Evolutionary conservation across 2,329 filamentous ascomycete species (phyloP), one percentile per base, ranked within the genome.

Genomic region (Capronia epimyces): DNA sequence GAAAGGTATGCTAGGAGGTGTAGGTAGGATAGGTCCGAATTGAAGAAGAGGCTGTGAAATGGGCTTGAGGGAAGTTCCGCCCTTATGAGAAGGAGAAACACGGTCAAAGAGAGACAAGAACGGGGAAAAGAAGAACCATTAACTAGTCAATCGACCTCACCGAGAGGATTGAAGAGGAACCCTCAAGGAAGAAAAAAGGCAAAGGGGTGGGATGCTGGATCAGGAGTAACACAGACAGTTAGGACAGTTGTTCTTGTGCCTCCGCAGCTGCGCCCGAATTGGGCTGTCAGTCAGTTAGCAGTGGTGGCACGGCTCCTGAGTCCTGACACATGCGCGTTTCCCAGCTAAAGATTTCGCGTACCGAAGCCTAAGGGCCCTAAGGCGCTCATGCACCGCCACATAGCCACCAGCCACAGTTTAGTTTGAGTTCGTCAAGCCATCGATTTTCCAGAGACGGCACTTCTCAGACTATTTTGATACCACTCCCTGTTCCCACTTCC

Each of bases 101-200:
- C 36, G 46, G 31, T 52, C 45, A 55, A 55, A 62, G 67, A 70
- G 64, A 64, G 68, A 67, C 62, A 55, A 56, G 58, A 63, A 64
- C 56, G 36, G 60, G 62, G 52, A 62, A 47, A 61, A 56, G 58
- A 63, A 44, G 58, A 63, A 44, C 58, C 60, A 64, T 66, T 67
- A 69, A 69, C 59, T 64, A 65, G 66, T 60, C 59, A 62, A 55
- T 52, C 45, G 58, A 53, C 47, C 50, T 50, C 49, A 15, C n/a
- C 29, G 29, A 53, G 29, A 43, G 39, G 43, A 39, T 32, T 46
- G 39, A 49, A 53, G 47, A 53, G 47, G 39, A 55, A 27, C 31
- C 31, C 49, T 42, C 56, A 54, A 48, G 57, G 52, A 44, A 56
- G 39, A 53, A 54, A 55, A 47, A 46, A 50, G 42, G 39, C 47